A percentile compares a stretch with the other conserved stretches of the same genome.
phyloP scores from a whole-genome alignment of 352 stramenopile species.

The Phytophthora meadii region DNA sequence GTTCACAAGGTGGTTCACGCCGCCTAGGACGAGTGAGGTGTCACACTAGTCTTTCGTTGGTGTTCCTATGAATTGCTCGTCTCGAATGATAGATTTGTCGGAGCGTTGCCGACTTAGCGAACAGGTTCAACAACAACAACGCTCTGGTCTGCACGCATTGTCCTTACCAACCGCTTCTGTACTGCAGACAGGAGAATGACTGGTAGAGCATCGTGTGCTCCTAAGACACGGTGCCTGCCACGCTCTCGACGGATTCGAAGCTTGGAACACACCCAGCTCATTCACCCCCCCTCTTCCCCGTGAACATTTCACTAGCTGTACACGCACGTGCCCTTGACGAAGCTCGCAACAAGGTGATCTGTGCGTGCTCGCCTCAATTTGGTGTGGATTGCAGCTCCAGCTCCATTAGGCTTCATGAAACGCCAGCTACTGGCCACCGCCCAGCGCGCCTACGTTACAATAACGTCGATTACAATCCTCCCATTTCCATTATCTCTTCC shows the following conservation, averaged over 20 bases:
- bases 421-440: conserved; percentile 1
- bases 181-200: background rate
- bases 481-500: background rate
- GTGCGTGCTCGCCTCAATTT: conserved; percentile 16
- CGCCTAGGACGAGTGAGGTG: background rate
- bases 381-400: conserved; percentile 7
- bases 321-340: too few relatives aligned
- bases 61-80: background rate
- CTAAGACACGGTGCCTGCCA: background rate
- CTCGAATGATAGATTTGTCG: background rate
- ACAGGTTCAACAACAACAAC: background rate
- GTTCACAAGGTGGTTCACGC: background rate
- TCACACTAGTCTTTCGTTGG: background rate
- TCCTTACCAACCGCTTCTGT: too few relatives aligned
- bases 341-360: conserved; percentile 7
- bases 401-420: conserved; percentile 14
- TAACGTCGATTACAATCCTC: background rate
- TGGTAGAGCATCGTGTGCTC: too few relatives aligned
- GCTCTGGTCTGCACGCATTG: too few relatives aligned
- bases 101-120: background rate
- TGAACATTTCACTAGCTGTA: too few relatives aligned
- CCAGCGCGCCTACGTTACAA: background rate
- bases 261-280: background rate
- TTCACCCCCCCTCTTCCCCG: too few relatives aligned
- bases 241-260: conserved; percentile 3